Evolutionary conservation across 139 green algal species (phyloP), one percentile per base, ranked within the genome.

Genomic region (Chlamydomonas sphaeroides): DNA sequence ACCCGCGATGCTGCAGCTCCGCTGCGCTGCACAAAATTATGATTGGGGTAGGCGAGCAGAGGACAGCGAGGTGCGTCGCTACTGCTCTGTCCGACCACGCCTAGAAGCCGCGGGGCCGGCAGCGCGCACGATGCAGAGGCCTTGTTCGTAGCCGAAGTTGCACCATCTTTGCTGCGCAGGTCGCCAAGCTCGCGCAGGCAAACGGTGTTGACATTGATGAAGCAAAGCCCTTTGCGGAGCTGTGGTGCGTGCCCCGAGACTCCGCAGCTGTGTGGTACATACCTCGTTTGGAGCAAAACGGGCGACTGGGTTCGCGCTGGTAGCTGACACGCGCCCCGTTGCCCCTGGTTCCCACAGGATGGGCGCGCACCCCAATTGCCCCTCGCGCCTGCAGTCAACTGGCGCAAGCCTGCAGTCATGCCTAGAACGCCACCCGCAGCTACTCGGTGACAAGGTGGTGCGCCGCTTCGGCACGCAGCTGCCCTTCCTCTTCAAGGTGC

Each of bases 401-500:
- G 86, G 82, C 2, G 78, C 70, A 15, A 88, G 75, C n/a, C 86
- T 98, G 62, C 59, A 82, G 38, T 72, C 65, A 2, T 95, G 91
- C 90, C 91, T 98, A 11, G 84, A 87, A 17, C 59, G 70, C n/a
- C 81, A 96, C 75, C 92, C 95, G 3, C 65, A 90, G 49, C 82
- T 93, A 5, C 87, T 99, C 32, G 97, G 96, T 2, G 48, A 85
- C 5, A 75, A 83, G 0, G 88, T 96, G 21, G 17, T 83, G 26
- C 35, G 90, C 5, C 79, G 76, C 30, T 99, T 97, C 86, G 93
- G 91, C 10, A 56, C 45, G 28, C 86, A 95, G 38, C 88, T 99
- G 49, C 97, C 97, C 2, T 99, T 97, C 79, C 86, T 99, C 30
- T 98, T 98, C 89, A 99, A 99, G 91, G 97, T 93, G 39, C 23